phyloP scores from a whole-genome alignment of 2,329 filamentous ascomycete genomes.

The Cladosporium sphaerospermum region DNA sequence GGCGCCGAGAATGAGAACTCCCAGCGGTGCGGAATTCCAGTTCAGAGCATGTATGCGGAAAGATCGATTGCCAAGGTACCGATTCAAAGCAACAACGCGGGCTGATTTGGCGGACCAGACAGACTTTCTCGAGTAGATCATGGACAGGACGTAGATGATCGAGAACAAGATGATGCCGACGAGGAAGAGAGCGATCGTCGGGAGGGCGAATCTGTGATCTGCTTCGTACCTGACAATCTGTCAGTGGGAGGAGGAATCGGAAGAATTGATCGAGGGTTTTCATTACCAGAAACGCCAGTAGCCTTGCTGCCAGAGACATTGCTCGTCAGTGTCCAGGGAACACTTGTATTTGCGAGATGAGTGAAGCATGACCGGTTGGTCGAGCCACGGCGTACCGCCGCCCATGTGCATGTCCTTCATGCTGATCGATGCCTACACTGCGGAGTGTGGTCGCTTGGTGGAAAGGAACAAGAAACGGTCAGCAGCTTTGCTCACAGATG shows the following conservation, averaged over 20 bases:
- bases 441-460: too few relatives aligned
- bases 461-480: too few relatives aligned
- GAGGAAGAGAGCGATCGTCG: conserved; percentile 49
- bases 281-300: conserved; percentile 46
- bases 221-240: conserved; percentile 43
- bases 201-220: conserved; percentile 48
- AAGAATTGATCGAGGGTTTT: background rate
- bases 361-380: conserved; percentile 37
- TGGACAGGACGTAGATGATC: background rate
- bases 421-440: background rate
- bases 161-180: conserved; percentile 43
- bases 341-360: conserved; percentile 30
- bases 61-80: conserved; percentile 39
- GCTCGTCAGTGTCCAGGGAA: conserved; percentile 31
- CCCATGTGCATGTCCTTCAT: conserved; percentile 11
- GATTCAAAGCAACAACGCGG: conserved; percentile 30
- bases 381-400: conserved; percentile 31
- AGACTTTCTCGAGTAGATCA: conserved; percentile 23
- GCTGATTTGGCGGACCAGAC: background rate
- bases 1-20: conserved; percentile 36
- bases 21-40: conserved; percentile 42
- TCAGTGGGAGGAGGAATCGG: background rate
- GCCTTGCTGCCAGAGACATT: conserved; percentile 42
- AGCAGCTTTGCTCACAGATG: too few relatives aligned
- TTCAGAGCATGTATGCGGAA: conserved; percentile 31